A percentile compares a stretch with the other conserved stretches of the same genome.
These are phyloP conservation scores for Mucor saturninus DNA, from an alignment of 371 early-diverging fungal species.

Conservation along the genomic window DNA sequence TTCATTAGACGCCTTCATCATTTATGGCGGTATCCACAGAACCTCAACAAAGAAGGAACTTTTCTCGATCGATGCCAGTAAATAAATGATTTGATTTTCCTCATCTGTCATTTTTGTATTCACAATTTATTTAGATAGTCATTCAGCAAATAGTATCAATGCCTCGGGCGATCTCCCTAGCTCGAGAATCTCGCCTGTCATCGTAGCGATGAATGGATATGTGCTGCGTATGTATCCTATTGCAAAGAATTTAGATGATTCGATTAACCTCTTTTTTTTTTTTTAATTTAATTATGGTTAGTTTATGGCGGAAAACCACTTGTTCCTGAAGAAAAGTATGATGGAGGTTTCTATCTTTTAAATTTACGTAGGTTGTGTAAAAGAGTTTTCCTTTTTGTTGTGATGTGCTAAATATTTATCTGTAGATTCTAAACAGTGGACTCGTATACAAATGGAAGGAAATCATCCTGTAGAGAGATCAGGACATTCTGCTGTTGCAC, in stretches of 20 bases:
- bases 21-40: conserved; percentile 65
- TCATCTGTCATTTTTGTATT: not conserved
- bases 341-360: conserved; percentile 46
- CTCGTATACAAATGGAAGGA: conserved; percentile 59
- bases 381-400: not conserved
- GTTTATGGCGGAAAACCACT: conserved; percentile 56
- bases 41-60: conserved; percentile 57
- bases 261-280: conserved; percentile 34
- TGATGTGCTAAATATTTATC: not conserved
- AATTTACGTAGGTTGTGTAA: conserved; percentile 44
- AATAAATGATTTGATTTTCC: conserved; percentile 7
- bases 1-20: conserved; percentile 54
- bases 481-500: conserved; percentile 69
- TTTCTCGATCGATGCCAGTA: conserved; percentile 67
- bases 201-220: conserved; percentile 41
- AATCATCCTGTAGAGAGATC: conserved; percentile 65
- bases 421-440: conserved; percentile 57
- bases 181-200: conserved; percentile 37
- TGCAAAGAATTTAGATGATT: too few relatives aligned
- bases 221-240: conserved; percentile 38
- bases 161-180: conserved; percentile 46
- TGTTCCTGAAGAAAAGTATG: conserved; percentile 44
- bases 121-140: conserved; percentile 27
- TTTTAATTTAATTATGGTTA: conserved; percentile 35
- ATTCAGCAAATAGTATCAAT: conserved; percentile 39